These are phyloP conservation scores for Aurifilum marmelostoma DNA, from an alignment of 2,329 filamentous ascomycete species.

Conservation along the genomic window DNA sequence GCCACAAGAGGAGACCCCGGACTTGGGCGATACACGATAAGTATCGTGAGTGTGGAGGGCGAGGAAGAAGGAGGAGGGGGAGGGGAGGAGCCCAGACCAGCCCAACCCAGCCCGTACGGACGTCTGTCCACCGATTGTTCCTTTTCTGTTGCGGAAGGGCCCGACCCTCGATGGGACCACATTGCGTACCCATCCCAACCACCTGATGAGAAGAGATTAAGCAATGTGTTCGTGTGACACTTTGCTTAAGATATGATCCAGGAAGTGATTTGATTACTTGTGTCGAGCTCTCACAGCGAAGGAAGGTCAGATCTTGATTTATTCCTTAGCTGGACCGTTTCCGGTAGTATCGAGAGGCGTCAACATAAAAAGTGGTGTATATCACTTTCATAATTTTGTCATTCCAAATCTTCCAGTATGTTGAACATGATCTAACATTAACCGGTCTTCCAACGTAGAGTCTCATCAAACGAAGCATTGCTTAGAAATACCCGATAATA, in stretches of 20 bases:
- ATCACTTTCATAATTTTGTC: too few species aligned
- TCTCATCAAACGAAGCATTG: too few species aligned
- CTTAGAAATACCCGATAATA: not conserved
- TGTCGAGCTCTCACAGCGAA: too few species aligned
- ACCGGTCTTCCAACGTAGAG: too few species aligned
- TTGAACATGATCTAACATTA: too few species aligned
- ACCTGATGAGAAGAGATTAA: not conserved
- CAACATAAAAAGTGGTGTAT: too few species aligned
- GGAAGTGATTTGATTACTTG: too few species aligned
- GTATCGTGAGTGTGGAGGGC: not conserved
- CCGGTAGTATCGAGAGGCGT: too few species aligned
- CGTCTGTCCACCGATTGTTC: not conserved
- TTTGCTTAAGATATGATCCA: not conserved
- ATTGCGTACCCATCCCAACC: not conserved
- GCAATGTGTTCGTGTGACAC: not conserved
- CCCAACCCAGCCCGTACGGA: not conserved
- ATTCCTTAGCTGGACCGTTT: too few species aligned
- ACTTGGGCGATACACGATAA: not conserved
- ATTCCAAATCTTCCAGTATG: too few species aligned
- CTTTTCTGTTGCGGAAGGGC: not conserved
- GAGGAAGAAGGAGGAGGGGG: not conserved
- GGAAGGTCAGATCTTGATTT: too few species aligned
- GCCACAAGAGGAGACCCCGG: not conserved
- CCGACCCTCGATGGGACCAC: not conserved
- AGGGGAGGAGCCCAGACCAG: not conserved